Evolutionary conservation across 2,329 filamentous ascomycete genomes (phyloP), one percentile per base, ranked within the genome.

Genomic region (Sclerotinia borealis): DNA sequence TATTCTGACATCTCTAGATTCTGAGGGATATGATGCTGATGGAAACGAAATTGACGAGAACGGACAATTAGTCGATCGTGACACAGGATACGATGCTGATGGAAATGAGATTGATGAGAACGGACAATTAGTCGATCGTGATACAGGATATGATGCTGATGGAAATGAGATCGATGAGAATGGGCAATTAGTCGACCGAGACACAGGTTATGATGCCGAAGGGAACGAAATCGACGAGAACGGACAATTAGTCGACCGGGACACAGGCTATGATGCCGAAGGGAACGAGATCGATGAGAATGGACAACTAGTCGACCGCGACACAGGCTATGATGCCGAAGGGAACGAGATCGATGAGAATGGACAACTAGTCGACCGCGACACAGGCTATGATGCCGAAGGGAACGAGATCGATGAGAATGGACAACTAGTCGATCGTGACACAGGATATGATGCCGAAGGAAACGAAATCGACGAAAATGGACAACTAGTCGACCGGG

Each of bases 191-290:
- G n/a, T n/a, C n/a, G n/a, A n/a, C n/a, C n/a, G n/a, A 56, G 54
- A 50, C 41, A 49, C 47, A 19, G 13, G n/a, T 2, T 60, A 60
- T 10, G 39, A 60, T 11, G 56, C 56, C 8, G 45, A 10, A 8
- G 56, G 56, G 1, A 60, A 60, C 17, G 56, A 60, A 19, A 61
- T 61, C 29, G 59, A 61, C 17, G 39, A 50, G 27, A 11, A 61
- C 1, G 59, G 59, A 41, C 39, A 61, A 19, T 5, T 43, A 13
- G 47, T 61, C 1, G 31, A 55, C n/a, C n/a, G n/a, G n/a, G n/a
- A n/a, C n/a, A 10, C 13, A 37, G 22, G 34, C 13, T 56, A 56
- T n/a, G 37, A 56, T 22, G 39, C 25, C 0, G 39, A 19, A 2
- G 54, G 54, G 4, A 45, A 58, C 5, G 54, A 58, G 15, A 58